Percentiles rank a stretch among this genome's conserved stretches.
phyloP scores from a whole-genome alignment of 805 yeast species.

The Wickerhamiella kazuoi region DNA sequence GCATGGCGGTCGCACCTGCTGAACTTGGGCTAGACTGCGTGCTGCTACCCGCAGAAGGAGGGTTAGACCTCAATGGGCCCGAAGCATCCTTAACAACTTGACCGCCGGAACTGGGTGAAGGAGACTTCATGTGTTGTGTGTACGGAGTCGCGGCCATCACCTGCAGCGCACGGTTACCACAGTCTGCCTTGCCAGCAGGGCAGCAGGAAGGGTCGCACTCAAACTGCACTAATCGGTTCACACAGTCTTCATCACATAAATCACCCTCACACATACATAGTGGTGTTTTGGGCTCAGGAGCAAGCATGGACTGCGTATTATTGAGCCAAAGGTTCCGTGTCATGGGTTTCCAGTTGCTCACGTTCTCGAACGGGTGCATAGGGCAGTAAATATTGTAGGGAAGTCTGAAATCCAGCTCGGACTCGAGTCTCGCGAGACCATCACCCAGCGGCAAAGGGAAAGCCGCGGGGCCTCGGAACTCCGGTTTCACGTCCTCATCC shows the following conservation, averaged over 20 bases:
- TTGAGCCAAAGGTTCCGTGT: conserved; percentile 9
- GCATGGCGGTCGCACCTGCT: too few species aligned
- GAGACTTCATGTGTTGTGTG: neutral
- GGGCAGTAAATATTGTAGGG: conserved; percentile 25
- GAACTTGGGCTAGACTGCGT: too few species aligned
- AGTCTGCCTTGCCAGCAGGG: conserved; percentile 18
- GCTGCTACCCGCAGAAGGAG: too few species aligned
- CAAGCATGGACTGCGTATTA: neutral
- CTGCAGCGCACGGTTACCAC: conserved; percentile 26
- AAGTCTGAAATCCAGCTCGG: conserved; percentile 14
- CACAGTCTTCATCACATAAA: conserved; percentile 22
- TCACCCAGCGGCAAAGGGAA: neutral
- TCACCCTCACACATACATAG: neutral
- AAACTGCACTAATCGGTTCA: conserved; percentile 19
- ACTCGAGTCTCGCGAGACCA: neutral
- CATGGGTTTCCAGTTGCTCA: conserved; percentile 19
- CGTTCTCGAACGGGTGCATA: conserved; percentile 12
- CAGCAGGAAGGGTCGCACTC: conserved; percentile 24
- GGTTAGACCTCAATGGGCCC: too few species aligned
- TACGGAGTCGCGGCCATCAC: conserved; percentile 10
- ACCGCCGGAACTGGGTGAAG: neutral
- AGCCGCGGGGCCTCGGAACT: neutral
- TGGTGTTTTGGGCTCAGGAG: neutral
- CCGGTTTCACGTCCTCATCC: neutral
- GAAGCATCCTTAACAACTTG: too few species aligned